These are phyloP conservation scores for Xylaria polymorpha DNA, from an alignment of 2,329 filamentous ascomycete genomes.

Conservation along the genomic window DNA sequence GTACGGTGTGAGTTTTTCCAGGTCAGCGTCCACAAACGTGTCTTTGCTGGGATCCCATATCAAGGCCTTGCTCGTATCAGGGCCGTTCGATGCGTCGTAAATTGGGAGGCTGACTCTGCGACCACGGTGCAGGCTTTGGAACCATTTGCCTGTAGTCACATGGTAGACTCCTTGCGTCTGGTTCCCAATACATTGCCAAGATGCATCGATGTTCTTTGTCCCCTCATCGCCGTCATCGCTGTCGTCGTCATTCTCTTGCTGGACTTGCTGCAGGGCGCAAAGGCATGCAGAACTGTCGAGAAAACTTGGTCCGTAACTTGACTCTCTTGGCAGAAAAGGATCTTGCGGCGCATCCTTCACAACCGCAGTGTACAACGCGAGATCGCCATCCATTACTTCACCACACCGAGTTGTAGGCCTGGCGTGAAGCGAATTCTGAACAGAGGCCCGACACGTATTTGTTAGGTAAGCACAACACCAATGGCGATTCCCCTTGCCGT, in stretches of 20 bases:
- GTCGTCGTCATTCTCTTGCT: background rate
- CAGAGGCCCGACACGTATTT: background rate
- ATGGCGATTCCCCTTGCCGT: too few species aligned
- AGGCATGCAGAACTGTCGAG: slow-evolving; percentile 56
- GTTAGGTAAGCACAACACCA: background rate
- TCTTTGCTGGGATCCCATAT: slow-evolving; percentile 46
- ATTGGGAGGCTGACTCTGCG: slow-evolving; percentile 46
- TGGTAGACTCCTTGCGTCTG: slow-evolving; percentile 55
- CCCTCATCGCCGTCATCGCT: background rate
- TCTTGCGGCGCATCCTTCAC: slow-evolving; percentile 50
- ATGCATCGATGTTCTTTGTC: slow-evolving; percentile 10
- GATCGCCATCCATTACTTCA: slow-evolving; percentile 24
- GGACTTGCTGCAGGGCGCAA: slow-evolving; percentile 44
- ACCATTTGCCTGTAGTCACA: slow-evolving; percentile 57
- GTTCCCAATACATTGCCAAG: slow-evolving; percentile 60
- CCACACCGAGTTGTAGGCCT: background rate
- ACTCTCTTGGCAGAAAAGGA: slow-evolving; percentile 52
- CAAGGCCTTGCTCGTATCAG: slow-evolving; percentile 48
- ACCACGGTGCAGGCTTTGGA: slow-evolving; percentile 48
- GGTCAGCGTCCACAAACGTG: slow-evolving; percentile 46
- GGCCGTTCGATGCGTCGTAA: slow-evolving; percentile 53
- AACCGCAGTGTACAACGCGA: slow-evolving; percentile 13
- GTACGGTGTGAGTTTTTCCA: slow-evolving; percentile 49
- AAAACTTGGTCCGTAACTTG: slow-evolving; percentile 52
- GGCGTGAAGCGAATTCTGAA: background rate